Base-by-base conservation (phyloP, 2,329 filamentous ascomycete genomes). In the Ophiostoma himal-ulmi region DNA sequence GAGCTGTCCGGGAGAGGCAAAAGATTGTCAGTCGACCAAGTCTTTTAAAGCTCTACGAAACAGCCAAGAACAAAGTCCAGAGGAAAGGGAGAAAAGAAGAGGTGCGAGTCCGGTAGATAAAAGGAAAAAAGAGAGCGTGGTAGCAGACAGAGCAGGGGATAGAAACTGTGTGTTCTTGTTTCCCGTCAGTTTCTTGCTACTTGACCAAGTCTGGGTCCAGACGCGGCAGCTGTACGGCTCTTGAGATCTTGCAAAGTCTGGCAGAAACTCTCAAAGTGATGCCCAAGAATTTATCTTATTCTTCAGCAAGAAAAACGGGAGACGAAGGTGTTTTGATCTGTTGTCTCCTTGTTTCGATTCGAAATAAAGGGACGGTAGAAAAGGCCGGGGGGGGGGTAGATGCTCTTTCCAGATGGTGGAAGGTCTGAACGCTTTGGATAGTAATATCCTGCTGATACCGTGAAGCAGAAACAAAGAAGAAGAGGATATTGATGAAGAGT, bases 341-440 rank as follows among this genome's bases (percentile, higher is more conserved):
- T 52, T 22, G 62, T 65, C 68, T 64, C 60, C 57, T 52, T 71
- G 70, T 71, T 71, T 71, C 64, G 70, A 62, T 62, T 68, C 57
- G 57, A 68, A 65, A 68, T 52, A 44, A 65, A 70, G 68, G 57
- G 67, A 67, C 26, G 62, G 70, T 48, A 62, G 67, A 57, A 37
- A 36, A 66, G 6, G 41, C 67, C 60, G 60, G 67, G 57, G 66
- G 68, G 26, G 26, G 3, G 52, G 22, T 10, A 60, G 52, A 68
- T 54, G 64, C 52, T 67, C 36, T 67, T 68, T 41, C 54, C 39
- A 48, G 44, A 54, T 68, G 69, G 52, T 62, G 65, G 65, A 64
- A n/a, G 66, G 22, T 39, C 14, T 37, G 68, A 36, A 44, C 26
- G 26, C 22, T 52, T 52, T 36, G 26, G 48, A 57, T 34, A 20